Base-by-base conservation (phyloP, 352 stramenopile genomes). In the Bremia lactucae region DNA sequence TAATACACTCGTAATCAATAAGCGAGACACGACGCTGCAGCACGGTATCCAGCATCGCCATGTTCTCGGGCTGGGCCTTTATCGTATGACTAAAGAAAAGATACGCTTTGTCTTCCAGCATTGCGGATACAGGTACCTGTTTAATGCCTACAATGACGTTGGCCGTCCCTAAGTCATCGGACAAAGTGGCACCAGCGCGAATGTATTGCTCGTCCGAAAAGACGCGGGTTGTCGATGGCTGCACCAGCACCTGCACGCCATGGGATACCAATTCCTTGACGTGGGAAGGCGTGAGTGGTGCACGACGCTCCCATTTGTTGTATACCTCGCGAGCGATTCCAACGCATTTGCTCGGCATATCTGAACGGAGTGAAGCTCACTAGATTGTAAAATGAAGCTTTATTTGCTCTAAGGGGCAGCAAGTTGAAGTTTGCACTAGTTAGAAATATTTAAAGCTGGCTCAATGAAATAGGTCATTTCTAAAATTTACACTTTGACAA, bases 41-140 rank as follows among this genome's bases (percentile, higher is more conserved):
- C 43, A 97, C 83, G 15, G 83, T 70, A 54, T 97, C 82, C 35
- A 97, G 72, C 15, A 98, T 65, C 48, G 68, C 62, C 93, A 98
- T 98, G 65, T 97, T 98, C 57, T 97, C 84, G 2, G 78, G 72
- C 65, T 98, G 94, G 29, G 88, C 94, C 58, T 98, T 98, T 70
- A 97, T 97, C 41, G 87, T 95, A 72, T 98, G 94, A 48, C 78
- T 95, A 59, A 98, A 98, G 68, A 97, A 98, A 49, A 97, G 78
- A 60, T 97, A 97, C 15, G 89, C 96, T 65, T 96, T 96, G 25
- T 97, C 72, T 6, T 72, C 42, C 34, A 96, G 60, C 29, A 97
- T 62, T 38, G 79, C 51, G 11, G 76, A 57, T 49, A 78, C 77
- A 9, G 75, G 79, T 34, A 96, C 82, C 46, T 97, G 83, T 66